These are phyloP conservation scores for Furcasterigmium furcatum DNA, from an alignment of 2,329 filamentous ascomycete genomes.

Conservation along the genomic window DNA sequence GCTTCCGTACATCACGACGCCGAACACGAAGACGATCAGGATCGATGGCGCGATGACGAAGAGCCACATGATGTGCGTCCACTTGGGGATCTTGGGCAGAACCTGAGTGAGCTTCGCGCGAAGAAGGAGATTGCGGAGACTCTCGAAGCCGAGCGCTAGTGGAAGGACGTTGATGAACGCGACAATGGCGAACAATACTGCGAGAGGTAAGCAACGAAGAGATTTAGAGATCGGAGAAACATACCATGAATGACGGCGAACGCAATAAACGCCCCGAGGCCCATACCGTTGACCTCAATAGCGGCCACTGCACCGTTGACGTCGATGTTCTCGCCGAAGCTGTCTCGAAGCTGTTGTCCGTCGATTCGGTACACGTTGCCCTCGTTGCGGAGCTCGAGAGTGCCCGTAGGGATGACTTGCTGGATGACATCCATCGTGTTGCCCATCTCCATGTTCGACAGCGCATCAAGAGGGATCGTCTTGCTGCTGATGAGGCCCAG, in stretches of 20 bases:
- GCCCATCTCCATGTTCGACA: background rate
- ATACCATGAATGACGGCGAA: slow-evolving; percentile 21
- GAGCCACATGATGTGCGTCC: slow-evolving; percentile 20
- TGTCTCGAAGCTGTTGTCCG: slow-evolving; percentile 14
- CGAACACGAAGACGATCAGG: slow-evolving; percentile 21
- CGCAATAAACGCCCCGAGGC: slow-evolving; percentile 8
- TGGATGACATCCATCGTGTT: slow-evolving; percentile 12
- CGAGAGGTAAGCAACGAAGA: background rate
- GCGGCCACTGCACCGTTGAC: slow-evolving; percentile 14
- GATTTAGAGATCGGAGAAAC: background rate
- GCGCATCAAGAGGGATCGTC: slow-evolving; percentile 11
- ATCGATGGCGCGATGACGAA: slow-evolving; percentile 19
- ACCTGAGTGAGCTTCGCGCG: slow-evolving; percentile 15
- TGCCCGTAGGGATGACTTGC: slow-evolving; percentile 19
- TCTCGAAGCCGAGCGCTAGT: slow-evolving; percentile 20
- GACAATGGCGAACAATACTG: slow-evolving; percentile 19
- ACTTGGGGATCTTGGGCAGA: slow-evolving; percentile 17
- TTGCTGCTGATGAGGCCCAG: slow-evolving; percentile 20
- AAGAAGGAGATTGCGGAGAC: slow-evolving; percentile 18
- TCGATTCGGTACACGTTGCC: slow-evolving; percentile 23
- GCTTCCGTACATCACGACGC: slow-evolving; percentile 16
- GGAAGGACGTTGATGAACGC: slow-evolving; percentile 21
- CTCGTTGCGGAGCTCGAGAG: slow-evolving; percentile 18
- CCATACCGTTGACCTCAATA: slow-evolving; percentile 13
- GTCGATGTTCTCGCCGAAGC: slow-evolving; percentile 12